Evolutionary conservation across 176 grass and related monocot genomes (phyloP), one percentile per base, ranked within the genome.

Genomic region (Eragrostis curvula): DNA sequence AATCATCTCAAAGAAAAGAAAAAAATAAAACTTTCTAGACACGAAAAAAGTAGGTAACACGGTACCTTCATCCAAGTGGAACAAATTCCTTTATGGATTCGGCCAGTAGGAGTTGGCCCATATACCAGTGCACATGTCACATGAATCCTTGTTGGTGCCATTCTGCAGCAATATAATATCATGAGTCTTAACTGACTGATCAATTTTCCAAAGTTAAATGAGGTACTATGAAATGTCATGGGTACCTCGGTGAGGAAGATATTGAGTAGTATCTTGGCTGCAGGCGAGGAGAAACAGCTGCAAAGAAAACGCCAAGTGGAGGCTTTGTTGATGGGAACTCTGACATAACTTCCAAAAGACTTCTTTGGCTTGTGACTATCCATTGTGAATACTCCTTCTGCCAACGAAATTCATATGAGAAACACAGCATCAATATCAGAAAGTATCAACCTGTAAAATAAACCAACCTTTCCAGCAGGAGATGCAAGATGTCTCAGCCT

Each of bases 21-120:
- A 49, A 44, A 44, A 40, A 23, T 48, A 51, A n/a, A 81, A 72
- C n/a, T 46, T 51, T 80, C 20, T 78, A 71, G 66, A 23, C 41
- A 39, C 47, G 32, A 11, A 43, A 77, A 83, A 43, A 51, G 47
- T 50, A 58, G 40, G 52, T 20, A 74, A 40, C 11, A 80, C 15
- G 40, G 46, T 69, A 98, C 96, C 96, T 95, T 98, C 92, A 98
- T 98, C 96, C 92, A 98, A 87, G 90, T 98, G 68, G 96, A 98
- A 71, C 90, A 95, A 79, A 98, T 83, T 84, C 96, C 96, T 89
- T 93, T 98, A 71, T 98, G 92, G 70, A 98, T 90, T 87, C 96
- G 87, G 82, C 92, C 96, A 46, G 90, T 84, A 62, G 92, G 96
- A 42, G 88, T 98, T 72, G 79, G 64, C 52, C 87, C 90, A 81